These are phyloP conservation scores for Theobroma cacao DNA, from an alignment of 345 rosid genomes.

Conservation along the genomic window DNA sequence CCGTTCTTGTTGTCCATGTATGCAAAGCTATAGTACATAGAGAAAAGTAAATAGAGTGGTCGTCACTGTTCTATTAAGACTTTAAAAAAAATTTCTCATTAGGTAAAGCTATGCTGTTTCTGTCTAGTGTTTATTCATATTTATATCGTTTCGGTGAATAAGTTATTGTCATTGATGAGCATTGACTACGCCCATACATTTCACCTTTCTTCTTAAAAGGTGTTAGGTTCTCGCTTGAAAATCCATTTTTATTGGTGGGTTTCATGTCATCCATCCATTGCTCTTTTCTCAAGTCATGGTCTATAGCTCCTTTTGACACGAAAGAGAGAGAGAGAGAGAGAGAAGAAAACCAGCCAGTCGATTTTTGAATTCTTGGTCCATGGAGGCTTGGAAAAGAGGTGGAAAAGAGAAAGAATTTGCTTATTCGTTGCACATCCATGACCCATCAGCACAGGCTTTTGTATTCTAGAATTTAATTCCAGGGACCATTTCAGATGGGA, in stretches of 20 bases:
- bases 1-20: constrained; percentile 25
- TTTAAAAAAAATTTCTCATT: neutral
- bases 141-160: neutral
- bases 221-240: constrained; percentile 30
- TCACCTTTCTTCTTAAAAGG: constrained; percentile 13
- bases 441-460: too few species aligned
- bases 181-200: constrained; percentile 9
- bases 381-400: too few species aligned
- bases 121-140: neutral
- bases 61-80: neutral
- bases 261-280: constrained; percentile 30
- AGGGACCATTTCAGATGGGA: neutral
- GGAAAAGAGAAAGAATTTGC: too few species aligned
- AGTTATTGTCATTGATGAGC: constrained; percentile 16
- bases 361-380: neutral
- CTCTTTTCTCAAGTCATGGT: constrained; percentile 2
- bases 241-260: constrained; percentile 32
- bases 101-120: neutral
- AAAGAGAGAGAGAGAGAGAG: neutral
- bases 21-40: neutral
- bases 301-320: neutral
- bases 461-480: neutral
- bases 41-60: neutral
- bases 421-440: too few species aligned
- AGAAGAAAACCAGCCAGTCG: neutral